Evolutionary conservation across 2,329 filamentous ascomycete genomes (phyloP).

Genomic region (Botryotinia narcissicola): DNA sequence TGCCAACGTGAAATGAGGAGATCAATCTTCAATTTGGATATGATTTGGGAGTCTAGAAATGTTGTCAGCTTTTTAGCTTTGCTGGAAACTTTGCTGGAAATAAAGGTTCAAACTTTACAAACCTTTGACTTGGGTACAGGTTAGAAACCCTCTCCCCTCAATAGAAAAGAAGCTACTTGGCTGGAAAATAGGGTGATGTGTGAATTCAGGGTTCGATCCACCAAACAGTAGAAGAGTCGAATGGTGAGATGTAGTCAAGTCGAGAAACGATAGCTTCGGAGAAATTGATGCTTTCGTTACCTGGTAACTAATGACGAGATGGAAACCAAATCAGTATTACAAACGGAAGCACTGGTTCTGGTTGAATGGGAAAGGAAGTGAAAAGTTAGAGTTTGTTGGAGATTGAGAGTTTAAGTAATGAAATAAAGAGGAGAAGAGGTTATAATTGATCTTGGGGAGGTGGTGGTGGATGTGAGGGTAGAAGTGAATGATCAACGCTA

Average conservation of each 20-base stretch:
- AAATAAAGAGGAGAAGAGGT: neutral
- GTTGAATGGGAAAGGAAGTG: neutral
- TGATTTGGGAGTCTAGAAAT: neutral
- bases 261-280: neutral
- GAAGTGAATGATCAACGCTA: neutral
- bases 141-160: neutral
- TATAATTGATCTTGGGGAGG: neutral
- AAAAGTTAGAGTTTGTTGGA: neutral
- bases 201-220: no score
- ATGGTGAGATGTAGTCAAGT: neutral
- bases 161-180: neutral
- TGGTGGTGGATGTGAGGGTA: neutral
- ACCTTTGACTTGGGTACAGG: neutral
- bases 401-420: neutral
- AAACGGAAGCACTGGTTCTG: neutral
- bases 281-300: neutral
- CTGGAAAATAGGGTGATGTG: no score
- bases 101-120: neutral
- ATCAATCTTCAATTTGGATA: neutral
- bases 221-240: neutral
- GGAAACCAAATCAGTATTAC: neutral
- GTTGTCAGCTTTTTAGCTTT: neutral
- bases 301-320: neutral
- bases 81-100: neutral
- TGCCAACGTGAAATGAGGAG: neutral